A percentile compares a stretch with the other conserved stretches of the same genome.
These are phyloP conservation scores for Sicyos edulis DNA, from an alignment of 306 rosid genomes.

Conservation along the genomic window DNA sequence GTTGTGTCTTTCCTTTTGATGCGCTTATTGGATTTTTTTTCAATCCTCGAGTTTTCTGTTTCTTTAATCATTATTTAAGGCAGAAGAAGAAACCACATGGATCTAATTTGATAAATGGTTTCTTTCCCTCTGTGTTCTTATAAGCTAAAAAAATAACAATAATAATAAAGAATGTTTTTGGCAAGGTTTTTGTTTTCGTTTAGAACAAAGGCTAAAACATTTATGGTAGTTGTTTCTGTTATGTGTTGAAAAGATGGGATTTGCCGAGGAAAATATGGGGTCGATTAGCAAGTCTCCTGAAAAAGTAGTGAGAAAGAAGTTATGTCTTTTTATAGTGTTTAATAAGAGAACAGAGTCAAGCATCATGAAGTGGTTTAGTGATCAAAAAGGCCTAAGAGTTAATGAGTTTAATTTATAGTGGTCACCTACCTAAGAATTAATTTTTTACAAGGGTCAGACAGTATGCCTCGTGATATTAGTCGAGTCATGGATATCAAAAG, in stretches of 20 bases:
- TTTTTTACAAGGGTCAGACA: too few relatives aligned
- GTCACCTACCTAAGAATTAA: too few relatives aligned
- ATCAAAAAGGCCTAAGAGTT: too few relatives aligned
- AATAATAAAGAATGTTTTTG: too few relatives aligned
- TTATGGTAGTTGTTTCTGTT: background rate
- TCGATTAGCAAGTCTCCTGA: background rate
- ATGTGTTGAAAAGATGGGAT: background rate
- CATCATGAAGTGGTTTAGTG: too few relatives aligned
- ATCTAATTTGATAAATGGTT: background rate
- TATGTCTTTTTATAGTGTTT: background rate
- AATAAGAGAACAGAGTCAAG: too few relatives aligned
- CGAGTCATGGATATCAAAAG: too few relatives aligned
- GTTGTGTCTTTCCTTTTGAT: background rate
- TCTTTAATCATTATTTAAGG: background rate
- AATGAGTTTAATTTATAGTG: too few relatives aligned
- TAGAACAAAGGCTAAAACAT: too few relatives aligned
- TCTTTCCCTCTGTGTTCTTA: background rate
- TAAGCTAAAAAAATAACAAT: too few relatives aligned
- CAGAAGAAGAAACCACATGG: background rate
- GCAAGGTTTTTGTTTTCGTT: too few relatives aligned
- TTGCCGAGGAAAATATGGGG: slow-evolving; percentile 2
- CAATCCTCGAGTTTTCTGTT: background rate
- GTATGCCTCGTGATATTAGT: too few relatives aligned
- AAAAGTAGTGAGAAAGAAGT: background rate
- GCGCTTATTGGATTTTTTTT: background rate